phyloP scores from a whole-genome alignment of 179 eudicot species.

The Camellia oleifera region DNA sequence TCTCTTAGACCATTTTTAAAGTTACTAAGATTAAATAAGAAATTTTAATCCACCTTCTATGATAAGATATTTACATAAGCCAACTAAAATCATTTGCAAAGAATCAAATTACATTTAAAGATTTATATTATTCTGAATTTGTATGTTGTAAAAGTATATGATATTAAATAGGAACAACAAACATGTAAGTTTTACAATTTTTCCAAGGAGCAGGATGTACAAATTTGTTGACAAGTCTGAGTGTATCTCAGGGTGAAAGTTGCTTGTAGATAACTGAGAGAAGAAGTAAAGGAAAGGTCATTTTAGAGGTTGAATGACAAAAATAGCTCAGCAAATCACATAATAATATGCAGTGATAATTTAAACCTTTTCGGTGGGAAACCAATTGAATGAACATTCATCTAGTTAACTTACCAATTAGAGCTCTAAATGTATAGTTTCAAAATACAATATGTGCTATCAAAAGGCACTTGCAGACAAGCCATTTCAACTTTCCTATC shows the following conservation, averaged over 20 bases:
- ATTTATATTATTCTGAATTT: background rate
- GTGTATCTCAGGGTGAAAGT: constrained; percentile 7
- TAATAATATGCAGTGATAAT: no score
- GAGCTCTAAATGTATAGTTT: background rate
- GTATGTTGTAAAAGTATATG: background rate
- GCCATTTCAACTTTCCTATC: background rate
- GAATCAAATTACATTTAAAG: constrained; percentile 6
- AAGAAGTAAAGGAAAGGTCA: background rate
- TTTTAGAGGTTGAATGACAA: background rate
- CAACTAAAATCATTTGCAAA: background rate
- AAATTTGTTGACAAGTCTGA: background rate
- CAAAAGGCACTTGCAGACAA: background rate
- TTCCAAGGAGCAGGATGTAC: no score
- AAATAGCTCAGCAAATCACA: background rate
- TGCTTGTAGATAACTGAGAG: background rate
- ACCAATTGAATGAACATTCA: background rate
- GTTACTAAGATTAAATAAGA: background rate
- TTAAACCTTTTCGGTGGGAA: background rate
- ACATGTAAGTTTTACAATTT: background rate
- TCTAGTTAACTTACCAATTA: background rate
- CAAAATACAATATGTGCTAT: no score
- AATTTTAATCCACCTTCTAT: background rate
- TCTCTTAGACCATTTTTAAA: background rate
- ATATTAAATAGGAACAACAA: background rate
- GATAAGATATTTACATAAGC: background rate